A percentile compares a stretch with the other conserved stretches of the same genome.
These are phyloP conservation scores for Epichloe hybrida DNA, from an alignment of 2,329 filamentous ascomycete genomes.

Conservation along the genomic window DNA sequence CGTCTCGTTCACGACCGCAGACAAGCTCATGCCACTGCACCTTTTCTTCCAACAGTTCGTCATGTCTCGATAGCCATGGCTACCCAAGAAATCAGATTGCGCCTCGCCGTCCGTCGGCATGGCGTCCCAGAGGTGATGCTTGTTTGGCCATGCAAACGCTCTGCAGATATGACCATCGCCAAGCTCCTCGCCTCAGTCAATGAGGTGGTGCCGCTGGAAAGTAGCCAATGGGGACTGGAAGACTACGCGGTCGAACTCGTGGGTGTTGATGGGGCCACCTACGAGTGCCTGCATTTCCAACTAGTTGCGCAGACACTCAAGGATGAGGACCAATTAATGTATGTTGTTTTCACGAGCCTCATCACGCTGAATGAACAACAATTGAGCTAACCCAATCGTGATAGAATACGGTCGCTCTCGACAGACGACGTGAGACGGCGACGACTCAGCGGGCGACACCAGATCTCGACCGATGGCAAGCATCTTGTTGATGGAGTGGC, in stretches of 20 bases:
- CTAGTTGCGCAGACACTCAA: constrained; percentile 55
- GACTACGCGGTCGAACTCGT: constrained; percentile 74
- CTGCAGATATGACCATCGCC: constrained; percentile 54
- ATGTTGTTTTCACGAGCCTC: constrained; percentile 21
- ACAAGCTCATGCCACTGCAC: neutral
- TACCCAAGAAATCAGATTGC: constrained; percentile 47
- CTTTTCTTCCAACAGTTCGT: neutral
- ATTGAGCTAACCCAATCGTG: neutral
- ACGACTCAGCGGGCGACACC: constrained; percentile 61
- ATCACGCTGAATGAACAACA: neutral
- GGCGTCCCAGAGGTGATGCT: constrained; percentile 58
- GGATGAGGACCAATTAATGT: constrained; percentile 76
- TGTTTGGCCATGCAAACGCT: constrained; percentile 51
- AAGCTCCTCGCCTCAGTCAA: constrained; percentile 69
- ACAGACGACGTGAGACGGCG: constrained; percentile 61
- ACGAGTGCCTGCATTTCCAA: constrained; percentile 82
- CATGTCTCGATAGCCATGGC: constrained; percentile 13
- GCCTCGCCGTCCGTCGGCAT: constrained; percentile 59
- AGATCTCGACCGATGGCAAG: constrained; percentile 65
- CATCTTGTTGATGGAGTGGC: constrained; percentile 77
- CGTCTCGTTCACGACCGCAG: no score
- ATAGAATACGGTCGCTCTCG: constrained; percentile 64
- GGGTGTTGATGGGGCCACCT: constrained; percentile 42
- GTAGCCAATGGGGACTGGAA: constrained; percentile 70
- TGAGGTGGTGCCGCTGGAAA: constrained; percentile 68